A percentile compares a stretch with the other conserved stretches of the same genome.
Evolutionary conservation across 805 yeast species (phyloP).

Genomic region (Sugiyamaella qingdaonensis): DNA sequence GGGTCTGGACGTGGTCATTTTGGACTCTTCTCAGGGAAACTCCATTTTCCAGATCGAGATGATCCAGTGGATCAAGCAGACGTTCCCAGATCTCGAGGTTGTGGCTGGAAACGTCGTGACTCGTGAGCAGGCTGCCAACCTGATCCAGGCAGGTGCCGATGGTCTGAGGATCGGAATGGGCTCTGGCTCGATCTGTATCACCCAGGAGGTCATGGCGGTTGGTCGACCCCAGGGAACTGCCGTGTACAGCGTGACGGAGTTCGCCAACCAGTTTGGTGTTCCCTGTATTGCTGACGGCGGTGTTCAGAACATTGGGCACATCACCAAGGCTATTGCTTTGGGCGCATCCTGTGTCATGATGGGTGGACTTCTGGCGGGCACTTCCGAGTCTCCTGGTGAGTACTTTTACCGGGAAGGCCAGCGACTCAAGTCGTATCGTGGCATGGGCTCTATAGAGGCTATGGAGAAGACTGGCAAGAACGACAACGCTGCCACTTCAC

Average conservation of each 20-base stretch:
- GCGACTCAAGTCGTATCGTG: slow-evolving; percentile 95
- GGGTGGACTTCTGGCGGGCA: slow-evolving; percentile 99
- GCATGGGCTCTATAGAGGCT: slow-evolving; percentile 99
- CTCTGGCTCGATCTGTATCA: slow-evolving; percentile 97
- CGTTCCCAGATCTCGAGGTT: slow-evolving; percentile 74
- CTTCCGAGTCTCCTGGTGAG: slow-evolving; percentile 97
- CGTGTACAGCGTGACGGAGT: slow-evolving; percentile 88
- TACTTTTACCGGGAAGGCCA: slow-evolving; percentile 97
- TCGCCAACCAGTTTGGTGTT: slow-evolving; percentile 92
- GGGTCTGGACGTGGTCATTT: slow-evolving; percentile 91
- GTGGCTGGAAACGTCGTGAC: slow-evolving; percentile 98
- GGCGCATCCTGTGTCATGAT: slow-evolving; percentile 98
- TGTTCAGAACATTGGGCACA: slow-evolving; percentile 97
- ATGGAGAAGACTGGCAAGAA: slow-evolving; percentile 85
- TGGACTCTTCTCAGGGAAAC: slow-evolving; percentile 98
- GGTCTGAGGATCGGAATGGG: slow-evolving; percentile 99
- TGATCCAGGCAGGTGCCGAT: slow-evolving; percentile 95
- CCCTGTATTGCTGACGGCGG: slow-evolving; percentile 99
- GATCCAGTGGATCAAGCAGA: slow-evolving; percentile 85
- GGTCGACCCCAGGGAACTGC: slow-evolving; percentile 99
- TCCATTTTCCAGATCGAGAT: slow-evolving; percentile 90
- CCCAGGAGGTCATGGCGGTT: slow-evolving; percentile 99
- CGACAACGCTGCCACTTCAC: slow-evolving; percentile 96
- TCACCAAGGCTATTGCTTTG: slow-evolving; percentile 90
- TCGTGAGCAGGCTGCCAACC: slow-evolving; percentile 96